Evolutionary conservation across 2,329 filamentous ascomycete species (phyloP), one percentile per base, ranked within the genome.

Genomic region (Penicillium sp.): DNA sequence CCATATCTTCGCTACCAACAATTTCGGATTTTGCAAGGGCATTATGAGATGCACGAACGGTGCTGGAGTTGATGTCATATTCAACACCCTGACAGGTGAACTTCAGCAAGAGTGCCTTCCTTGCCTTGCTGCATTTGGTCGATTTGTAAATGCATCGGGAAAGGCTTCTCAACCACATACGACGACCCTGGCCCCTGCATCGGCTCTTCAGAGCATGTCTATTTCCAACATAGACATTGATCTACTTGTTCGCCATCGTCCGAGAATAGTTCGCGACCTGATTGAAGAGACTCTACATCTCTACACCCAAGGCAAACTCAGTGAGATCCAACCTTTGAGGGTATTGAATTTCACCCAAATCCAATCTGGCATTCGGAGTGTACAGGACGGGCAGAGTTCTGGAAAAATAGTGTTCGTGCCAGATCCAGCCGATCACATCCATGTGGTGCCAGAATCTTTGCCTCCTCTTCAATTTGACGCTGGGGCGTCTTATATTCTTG

Each of bases 401-500:
- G 43, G 41, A n/a, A 58, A 60, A 17, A 24, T 53, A 17, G 51
- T 63, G 0, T 47, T 61, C 20, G 34, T 21, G 1, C 51, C 44
- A 4, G 17, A 48, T n/a, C 15, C 49, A 9, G 49, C 51, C 1
- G 41, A 51, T 32, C 6, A 27, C 3, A 40, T 63, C 2, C 43
- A 49, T 0, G 40, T 60, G 1, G 18, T 44, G 1, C 55, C 51
- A 12, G 46, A 42, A 7, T 18, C 30, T 2, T n/a, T 34, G 1
- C 7, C 27, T 3, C 52, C 49, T 10, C 58, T 54, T 23, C 46
- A 51, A 12, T 63, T 62, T 29, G 52, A 62, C 5, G 10, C 26
- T 2, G 3, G 20, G 0, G 56, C 58, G 2, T 57, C 57, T 1
- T 64, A 64, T 17, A 29, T 63, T 26, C 58, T 64, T 33, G 62